These are phyloP conservation scores for Inosperma sp. DNA, from an alignment of 768 basidiomycete species.

Conservation along the genomic window DNA sequence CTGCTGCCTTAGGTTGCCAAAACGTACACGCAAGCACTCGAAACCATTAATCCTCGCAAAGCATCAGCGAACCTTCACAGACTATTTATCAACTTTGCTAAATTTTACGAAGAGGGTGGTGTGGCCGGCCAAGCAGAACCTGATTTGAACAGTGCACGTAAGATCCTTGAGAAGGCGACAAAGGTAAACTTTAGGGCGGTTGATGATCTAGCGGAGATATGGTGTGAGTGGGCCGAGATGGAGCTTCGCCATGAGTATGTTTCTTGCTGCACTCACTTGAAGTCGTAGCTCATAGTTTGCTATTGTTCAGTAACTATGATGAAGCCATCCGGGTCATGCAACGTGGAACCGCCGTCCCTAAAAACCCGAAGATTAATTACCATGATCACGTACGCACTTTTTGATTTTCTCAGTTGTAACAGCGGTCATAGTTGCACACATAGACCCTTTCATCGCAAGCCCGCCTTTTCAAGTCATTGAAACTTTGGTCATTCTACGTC, in stretches of 20 bases:
- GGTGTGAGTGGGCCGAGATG: slow-evolving; percentile 99
- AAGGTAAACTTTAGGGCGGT: slow-evolving; percentile 92
- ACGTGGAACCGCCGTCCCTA: slow-evolving; percentile 86
- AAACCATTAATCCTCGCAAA: slow-evolving; percentile 82
- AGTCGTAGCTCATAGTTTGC: slow-evolving; percentile 3
- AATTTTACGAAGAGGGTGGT: slow-evolving; percentile 97
- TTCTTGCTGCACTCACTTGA: not conserved
- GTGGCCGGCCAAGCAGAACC: slow-evolving; percentile 70
- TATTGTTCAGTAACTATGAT: slow-evolving; percentile 78
- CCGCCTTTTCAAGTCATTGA: slow-evolving; percentile 94
- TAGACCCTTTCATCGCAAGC: slow-evolving; percentile 82
- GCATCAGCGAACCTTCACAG: slow-evolving; percentile 89
- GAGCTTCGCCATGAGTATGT: slow-evolving; percentile 92
- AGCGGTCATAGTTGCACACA: not conserved
- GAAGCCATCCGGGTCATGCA: slow-evolving; percentile 96
- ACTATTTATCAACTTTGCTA: slow-evolving; percentile 92
- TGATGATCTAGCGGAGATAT: slow-evolving; percentile 95
- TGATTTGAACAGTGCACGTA: slow-evolving; percentile 82
- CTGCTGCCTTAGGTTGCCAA: slow-evolving; percentile 88
- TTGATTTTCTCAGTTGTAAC: not conserved
- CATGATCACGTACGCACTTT: slow-evolving; percentile 77
- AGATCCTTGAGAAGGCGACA: slow-evolving; percentile 89
- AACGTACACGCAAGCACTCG: slow-evolving; percentile 86
- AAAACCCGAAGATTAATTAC: slow-evolving; percentile 85
- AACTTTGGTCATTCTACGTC: slow-evolving; percentile 98